Evolutionary conservation across 2,329 filamentous ascomycete genomes (phyloP).

Genomic region (Fusarium metavorans): DNA sequence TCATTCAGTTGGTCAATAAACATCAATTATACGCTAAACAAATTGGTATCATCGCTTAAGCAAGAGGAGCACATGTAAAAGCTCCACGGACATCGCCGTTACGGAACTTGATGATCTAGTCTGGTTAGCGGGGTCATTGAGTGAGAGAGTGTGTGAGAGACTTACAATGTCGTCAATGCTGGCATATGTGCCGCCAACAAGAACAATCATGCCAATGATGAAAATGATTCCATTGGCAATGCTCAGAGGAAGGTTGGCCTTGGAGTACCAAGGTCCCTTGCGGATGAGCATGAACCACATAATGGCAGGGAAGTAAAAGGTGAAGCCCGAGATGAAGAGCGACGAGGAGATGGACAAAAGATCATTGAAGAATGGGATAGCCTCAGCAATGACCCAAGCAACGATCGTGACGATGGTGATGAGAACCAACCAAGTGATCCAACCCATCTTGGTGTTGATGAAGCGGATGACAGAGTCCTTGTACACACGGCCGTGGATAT

Average conservation of each 20-base stretch:
- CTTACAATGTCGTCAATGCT: conserved; percentile 49
- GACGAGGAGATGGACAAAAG: conserved; percentile 68
- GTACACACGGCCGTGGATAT: conserved; percentile 60
- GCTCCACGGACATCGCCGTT: conserved; percentile 43
- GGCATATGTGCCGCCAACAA: conserved; percentile 50
- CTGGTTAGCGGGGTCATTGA: conserved; percentile 19
- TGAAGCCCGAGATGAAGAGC: conserved; percentile 61
- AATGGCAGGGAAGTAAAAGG: conserved; percentile 57
- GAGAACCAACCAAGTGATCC: conserved; percentile 69
- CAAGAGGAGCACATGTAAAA: conserved; percentile 47
- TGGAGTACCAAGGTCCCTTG: conserved; percentile 47
- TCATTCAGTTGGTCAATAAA: not conserved
- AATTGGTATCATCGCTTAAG: conserved; percentile 34
- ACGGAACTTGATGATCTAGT: conserved; percentile 42
- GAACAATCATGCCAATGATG: conserved; percentile 48
- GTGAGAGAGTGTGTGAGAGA: not conserved
- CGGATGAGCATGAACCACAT: conserved; percentile 57
- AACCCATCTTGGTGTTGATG: conserved; percentile 62
- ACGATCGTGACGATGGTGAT: conserved; percentile 69
- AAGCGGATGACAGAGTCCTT: conserved; percentile 57
- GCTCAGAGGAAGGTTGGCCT: conserved; percentile 45
- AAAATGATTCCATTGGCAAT: conserved; percentile 45
- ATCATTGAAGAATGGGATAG: conserved; percentile 79
- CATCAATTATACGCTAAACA: conserved; percentile 31
- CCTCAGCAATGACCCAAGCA: conserved; percentile 78